phyloP scores from a whole-genome alignment of 2,329 filamentous ascomycete genomes.

The Pseudopyricularia cyperi region DNA sequence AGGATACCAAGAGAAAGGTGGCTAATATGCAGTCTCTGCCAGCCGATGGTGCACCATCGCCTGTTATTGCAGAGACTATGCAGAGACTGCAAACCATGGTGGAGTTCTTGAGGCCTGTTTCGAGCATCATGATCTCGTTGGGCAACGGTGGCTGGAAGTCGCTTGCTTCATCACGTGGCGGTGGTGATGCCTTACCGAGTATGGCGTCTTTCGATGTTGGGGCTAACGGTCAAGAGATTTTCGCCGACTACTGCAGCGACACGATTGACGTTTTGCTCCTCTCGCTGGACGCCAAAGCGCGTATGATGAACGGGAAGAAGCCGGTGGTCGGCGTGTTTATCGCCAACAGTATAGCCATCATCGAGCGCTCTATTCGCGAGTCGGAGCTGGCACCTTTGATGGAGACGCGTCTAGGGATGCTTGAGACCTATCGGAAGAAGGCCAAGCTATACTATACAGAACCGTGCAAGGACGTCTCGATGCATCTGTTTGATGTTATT shows the following conservation, averaged over 20 bases:
- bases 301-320: slow-evolving; percentile 61
- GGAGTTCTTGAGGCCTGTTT: slow-evolving; percentile 71
- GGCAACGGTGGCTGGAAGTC: slow-evolving; percentile 85
- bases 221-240: slow-evolving; percentile 76
- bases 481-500: slow-evolving; percentile 77
- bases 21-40: slow-evolving; percentile 55
- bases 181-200: slow-evolving; percentile 52
- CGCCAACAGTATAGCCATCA: slow-evolving; percentile 72
- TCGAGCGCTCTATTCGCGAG: slow-evolving; percentile 71
- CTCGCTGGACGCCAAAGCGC: slow-evolving; percentile 62
- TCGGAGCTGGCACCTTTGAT: slow-evolving; percentile 69
- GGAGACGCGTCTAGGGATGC: slow-evolving; percentile 41
- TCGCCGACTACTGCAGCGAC: slow-evolving; percentile 81
- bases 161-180: slow-evolving; percentile 32
- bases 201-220: slow-evolving; percentile 74
- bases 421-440: slow-evolving; percentile 79
- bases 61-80: slow-evolving; percentile 75
- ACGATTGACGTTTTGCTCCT: slow-evolving; percentile 72
- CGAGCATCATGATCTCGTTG: slow-evolving; percentile 80
- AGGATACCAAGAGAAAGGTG: slow-evolving; percentile 66
- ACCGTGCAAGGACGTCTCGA: slow-evolving; percentile 77
- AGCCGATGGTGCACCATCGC: slow-evolving; percentile 62
- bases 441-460: slow-evolving; percentile 71
- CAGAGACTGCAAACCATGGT: slow-evolving; percentile 76
- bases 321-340: slow-evolving; percentile 77